Percentiles rank a stretch among this genome's conserved stretches.
These are phyloP conservation scores for Colletotrichum destructivum DNA, from an alignment of 2,329 filamentous ascomycete species.

Conservation along the genomic window DNA sequence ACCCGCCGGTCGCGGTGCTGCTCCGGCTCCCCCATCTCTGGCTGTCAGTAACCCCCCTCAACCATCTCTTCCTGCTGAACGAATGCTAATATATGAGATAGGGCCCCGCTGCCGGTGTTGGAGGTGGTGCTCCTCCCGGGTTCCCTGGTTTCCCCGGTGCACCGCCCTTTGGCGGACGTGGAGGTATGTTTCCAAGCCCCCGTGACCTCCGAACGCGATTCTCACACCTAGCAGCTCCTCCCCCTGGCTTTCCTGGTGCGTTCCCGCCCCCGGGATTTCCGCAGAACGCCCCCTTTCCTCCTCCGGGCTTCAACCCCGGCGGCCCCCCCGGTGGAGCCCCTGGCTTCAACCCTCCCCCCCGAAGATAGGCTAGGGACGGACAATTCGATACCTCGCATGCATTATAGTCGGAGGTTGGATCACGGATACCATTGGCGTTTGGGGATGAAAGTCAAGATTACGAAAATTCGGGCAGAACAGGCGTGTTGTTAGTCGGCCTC, in stretches of 20 bases:
- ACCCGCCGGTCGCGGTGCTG: conserved; percentile 87
- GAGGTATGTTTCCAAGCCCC: conserved; percentile 61
- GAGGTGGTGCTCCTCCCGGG: conserved; percentile 75
- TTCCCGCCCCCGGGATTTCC: conserved; percentile 64
- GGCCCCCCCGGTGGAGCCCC: conserved; percentile 68
- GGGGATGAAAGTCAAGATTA: conserved; percentile 47
- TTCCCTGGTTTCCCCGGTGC: conserved; percentile 70
- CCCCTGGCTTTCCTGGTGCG: conserved; percentile 66
- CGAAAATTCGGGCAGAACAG: conserved; percentile 31
- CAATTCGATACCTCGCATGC: conserved; percentile 42
- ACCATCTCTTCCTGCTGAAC: neutral
- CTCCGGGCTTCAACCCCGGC: conserved; percentile 66
- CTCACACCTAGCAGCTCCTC: conserved; percentile 59
- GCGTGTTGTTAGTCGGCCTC: conserved; percentile 24
- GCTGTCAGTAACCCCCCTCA: conserved; percentile 68
- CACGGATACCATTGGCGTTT: conserved; percentile 51
- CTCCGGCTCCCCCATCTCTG: conserved; percentile 78
- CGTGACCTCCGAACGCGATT: conserved; percentile 21
- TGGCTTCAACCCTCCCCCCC: conserved; percentile 82
- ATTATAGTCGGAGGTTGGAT: conserved; percentile 42
- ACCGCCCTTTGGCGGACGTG: conserved; percentile 65
- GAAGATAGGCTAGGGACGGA: conserved; percentile 60
- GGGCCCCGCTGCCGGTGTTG: conserved; percentile 90
- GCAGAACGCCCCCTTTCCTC: conserved; percentile 58
- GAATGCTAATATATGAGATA: conserved; percentile 47